phyloP scores from a whole-genome alignment of 2,329 filamentous ascomycete species.

The Colletotrichum orchidophilum region DNA sequence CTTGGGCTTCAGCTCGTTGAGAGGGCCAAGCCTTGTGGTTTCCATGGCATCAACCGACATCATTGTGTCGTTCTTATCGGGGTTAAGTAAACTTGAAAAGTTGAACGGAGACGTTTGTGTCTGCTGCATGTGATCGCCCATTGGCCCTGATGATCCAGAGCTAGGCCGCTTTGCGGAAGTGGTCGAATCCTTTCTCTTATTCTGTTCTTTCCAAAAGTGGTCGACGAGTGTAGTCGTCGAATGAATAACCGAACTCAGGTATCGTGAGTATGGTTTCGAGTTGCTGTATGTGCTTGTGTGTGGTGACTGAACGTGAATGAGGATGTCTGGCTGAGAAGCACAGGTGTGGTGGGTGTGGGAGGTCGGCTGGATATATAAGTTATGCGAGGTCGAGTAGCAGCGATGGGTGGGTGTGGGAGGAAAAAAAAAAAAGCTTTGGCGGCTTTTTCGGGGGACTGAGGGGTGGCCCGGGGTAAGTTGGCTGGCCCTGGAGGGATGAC shows the following conservation, averaged over 20 bases:
- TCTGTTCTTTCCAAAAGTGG: background rate
- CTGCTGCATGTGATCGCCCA: constrained; percentile 76
- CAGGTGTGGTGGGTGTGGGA: constrained; percentile 12
- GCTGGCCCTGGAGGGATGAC: constrained; percentile 28
- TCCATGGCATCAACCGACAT: constrained; percentile 29
- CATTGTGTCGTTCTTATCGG: constrained; percentile 41
- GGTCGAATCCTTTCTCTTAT: background rate
- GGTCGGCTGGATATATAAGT: constrained; percentile 23
- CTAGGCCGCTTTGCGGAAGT: constrained; percentile 1
- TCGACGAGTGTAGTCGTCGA: constrained; percentile 1
- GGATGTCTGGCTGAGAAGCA: background rate
- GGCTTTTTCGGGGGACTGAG: constrained; percentile 19
- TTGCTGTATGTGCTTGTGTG: background rate
- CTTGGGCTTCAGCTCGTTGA: constrained; percentile 62
- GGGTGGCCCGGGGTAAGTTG: constrained; percentile 19
- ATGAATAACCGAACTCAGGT: background rate
- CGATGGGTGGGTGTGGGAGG: background rate
- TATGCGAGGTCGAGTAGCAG: constrained; percentile 14
- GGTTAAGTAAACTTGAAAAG: constrained; percentile 80
- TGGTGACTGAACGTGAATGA: background rate
- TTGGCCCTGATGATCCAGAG: constrained; percentile 32
- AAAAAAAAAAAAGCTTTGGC: constrained; percentile 22
- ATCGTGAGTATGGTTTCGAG: constrained; percentile 5
- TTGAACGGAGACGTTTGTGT: constrained; percentile 73
- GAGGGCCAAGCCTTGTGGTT: constrained; percentile 26